Percentiles rank a stretch among this genome's conserved stretches.
These are phyloP conservation scores for Clitoria ternatea DNA, from an alignment of 306 rosid genomes.

Conservation along the genomic window DNA sequence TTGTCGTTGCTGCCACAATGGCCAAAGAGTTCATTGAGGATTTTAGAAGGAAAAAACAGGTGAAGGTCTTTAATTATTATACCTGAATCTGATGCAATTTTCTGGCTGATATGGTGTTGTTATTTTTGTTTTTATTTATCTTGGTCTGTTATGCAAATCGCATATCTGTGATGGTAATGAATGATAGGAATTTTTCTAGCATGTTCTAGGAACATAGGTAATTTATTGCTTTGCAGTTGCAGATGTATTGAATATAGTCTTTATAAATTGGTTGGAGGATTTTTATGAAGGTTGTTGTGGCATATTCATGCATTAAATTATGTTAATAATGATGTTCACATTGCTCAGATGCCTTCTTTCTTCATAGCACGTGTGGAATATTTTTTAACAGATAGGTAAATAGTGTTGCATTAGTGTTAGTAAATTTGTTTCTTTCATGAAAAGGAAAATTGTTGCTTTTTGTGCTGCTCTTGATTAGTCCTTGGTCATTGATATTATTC, in stretches of 20 bases:
- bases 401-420: neutral
- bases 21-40: conserved; percentile 83
- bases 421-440: neutral
- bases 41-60: conserved; percentile 84
- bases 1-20: conserved; percentile 90
- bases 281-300: neutral
- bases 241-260: neutral
- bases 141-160: neutral
- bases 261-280: neutral
- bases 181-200: neutral
- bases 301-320: neutral
- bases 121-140: too few species aligned
- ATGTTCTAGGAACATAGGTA: neutral
- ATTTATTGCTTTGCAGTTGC: neutral
- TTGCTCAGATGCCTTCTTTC: neutral
- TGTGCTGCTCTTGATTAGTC: conserved; percentile 11
- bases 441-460: neutral
- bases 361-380: neutral
- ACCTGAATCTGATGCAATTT: neutral
- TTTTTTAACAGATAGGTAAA: neutral
- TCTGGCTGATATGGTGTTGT: neutral
- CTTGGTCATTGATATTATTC: conserved; percentile 31
- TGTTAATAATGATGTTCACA: neutral
- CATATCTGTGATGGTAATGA: neutral
- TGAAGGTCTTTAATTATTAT: conserved; percentile 23